phyloP scores from a whole-genome alignment of 2,329 filamentous ascomycete genomes.

The Talaromyces sp. region DNA sequence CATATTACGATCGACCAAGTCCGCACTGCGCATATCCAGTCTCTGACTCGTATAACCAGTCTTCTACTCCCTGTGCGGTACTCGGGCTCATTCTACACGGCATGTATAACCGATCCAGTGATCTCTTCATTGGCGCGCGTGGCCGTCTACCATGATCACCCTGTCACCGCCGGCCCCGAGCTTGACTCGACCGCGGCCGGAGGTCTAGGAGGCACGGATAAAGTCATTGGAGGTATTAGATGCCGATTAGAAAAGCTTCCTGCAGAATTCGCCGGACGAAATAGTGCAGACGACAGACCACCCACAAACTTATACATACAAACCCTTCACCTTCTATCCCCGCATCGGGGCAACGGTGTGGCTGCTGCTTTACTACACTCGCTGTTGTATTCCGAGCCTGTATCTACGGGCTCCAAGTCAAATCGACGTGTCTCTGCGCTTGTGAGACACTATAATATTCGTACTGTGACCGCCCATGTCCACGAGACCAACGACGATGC shows the following conservation, averaged over 20 bases:
- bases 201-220: conserved; percentile 29
- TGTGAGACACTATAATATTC: conserved; percentile 46
- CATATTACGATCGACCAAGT: conserved; percentile 52
- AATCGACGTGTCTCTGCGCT: conserved; percentile 26
- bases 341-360: conserved; percentile 54
- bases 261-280: conserved; percentile 11
- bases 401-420: conserved; percentile 4
- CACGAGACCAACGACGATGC: conserved; percentile 60
- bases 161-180: conserved; percentile 23
- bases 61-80: conserved; percentile 59
- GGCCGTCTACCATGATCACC: conserved; percentile 52
- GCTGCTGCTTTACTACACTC: conserved; percentile 51
- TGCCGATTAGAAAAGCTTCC: conserved; percentile 40
- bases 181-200: conserved; percentile 9
- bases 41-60: conserved; percentile 53
- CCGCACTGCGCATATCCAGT: conserved; percentile 49
- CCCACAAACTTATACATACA: conserved; percentile 55
- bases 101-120: conserved; percentile 52
- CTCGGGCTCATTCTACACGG: conserved; percentile 56
- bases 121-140: conserved; percentile 53
- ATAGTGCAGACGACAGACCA: conserved; percentile 10
- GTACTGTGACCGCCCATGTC: conserved; percentile 56
- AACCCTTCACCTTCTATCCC: conserved; percentile 55
- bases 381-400: conserved; percentile 25
- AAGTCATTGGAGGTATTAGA: conserved; percentile 45